phyloP scores from a whole-genome alignment of 179 eudicot genomes.

The Heliamphora pulchella region DNA sequence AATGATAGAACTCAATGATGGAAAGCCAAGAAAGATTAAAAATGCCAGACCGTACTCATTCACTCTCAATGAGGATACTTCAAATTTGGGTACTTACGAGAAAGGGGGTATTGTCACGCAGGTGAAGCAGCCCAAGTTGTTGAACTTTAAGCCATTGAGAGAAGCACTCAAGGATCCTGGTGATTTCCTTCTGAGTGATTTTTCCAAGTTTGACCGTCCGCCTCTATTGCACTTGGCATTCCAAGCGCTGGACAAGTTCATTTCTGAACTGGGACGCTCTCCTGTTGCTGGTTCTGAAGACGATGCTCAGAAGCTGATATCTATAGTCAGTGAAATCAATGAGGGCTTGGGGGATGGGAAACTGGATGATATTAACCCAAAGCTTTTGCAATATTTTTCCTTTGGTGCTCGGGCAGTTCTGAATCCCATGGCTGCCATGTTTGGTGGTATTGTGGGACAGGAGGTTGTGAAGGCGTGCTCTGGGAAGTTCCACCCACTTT shows the following conservation, averaged over 20 bases:
- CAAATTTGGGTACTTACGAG: slow-evolving; percentile 58
- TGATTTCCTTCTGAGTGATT: slow-evolving; percentile 82
- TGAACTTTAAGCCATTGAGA: slow-evolving; percentile 66
- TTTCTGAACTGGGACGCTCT: slow-evolving; percentile 46
- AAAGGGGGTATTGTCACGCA: slow-evolving; percentile 95
- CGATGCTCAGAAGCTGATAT: slow-evolving; percentile 77
- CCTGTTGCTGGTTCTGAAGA: slow-evolving; percentile 87
- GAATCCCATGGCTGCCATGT: slow-evolving; percentile 99
- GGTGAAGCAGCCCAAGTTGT: slow-evolving; percentile 77
- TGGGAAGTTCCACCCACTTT: slow-evolving; percentile 92
- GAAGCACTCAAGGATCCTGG: slow-evolving; percentile 80
- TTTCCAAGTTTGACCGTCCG: slow-evolving; percentile 90
- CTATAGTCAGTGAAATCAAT: slow-evolving; percentile 46
- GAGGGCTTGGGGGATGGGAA: slow-evolving; percentile 47
- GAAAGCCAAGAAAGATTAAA: slow-evolving; percentile 75
- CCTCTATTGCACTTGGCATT: slow-evolving; percentile 87
- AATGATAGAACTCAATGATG: slow-evolving; percentile 93
- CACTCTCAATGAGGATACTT: slow-evolving; percentile 74
- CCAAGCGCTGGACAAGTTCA: slow-evolving; percentile 76
- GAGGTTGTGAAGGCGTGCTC: slow-evolving; percentile 97
- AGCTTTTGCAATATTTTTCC: slow-evolving; percentile 62
- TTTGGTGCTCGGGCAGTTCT: slow-evolving; percentile 84
- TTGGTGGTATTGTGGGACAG: slow-evolving; percentile 97
- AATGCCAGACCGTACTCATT: slow-evolving; percentile 77
- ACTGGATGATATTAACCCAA: slow-evolving; percentile 56